Conservation (phyloP, 1,139 yeast species). For the Hanseniaspora uvarum region DNA sequence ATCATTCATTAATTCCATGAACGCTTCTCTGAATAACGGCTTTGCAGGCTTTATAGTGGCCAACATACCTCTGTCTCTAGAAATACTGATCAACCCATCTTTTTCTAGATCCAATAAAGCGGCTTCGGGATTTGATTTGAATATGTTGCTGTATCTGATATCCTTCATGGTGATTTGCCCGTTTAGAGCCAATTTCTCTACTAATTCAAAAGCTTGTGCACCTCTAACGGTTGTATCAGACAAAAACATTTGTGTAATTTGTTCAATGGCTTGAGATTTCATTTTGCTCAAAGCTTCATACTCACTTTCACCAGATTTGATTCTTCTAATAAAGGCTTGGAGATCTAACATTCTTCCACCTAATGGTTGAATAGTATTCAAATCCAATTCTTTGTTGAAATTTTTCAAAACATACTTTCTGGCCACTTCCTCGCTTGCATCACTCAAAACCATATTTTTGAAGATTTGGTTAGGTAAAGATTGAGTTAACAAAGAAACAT, state of each 20-base stretch:
- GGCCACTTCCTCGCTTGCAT: conserved; percentile 68
- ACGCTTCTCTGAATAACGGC: conserved; percentile 78
- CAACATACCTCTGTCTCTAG: conserved; percentile 66
- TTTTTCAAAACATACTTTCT: conserved; percentile 60
- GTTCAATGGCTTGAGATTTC: conserved; percentile 77
- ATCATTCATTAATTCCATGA: conserved; percentile 53
- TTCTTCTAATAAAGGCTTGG: conserved; percentile 79
- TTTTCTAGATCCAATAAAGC: conserved; percentile 66
- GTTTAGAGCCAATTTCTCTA: conserved; percentile 48
- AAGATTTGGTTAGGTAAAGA: conserved; percentile 81
- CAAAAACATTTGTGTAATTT: conserved; percentile 71
- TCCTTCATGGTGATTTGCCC: conserved; percentile 43
- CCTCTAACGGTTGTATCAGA: conserved; percentile 48
- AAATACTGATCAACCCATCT: conserved; percentile 59
- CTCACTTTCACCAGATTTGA: conserved; percentile 79
- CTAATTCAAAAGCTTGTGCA: conserved; percentile 82
- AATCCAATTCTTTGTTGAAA: conserved; percentile 30
- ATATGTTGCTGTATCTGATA: conserved; percentile 50
- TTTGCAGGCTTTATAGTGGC: conserved; percentile 62
- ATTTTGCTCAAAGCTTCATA: conserved; percentile 65
- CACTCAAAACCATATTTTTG: conserved; percentile 62
- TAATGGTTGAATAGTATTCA: conserved; percentile 49
- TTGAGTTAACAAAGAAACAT: conserved; percentile 54
- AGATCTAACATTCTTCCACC: conserved; percentile 95
- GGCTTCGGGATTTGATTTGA: conserved; percentile 47